A percentile compares a stretch with the other conserved stretches of the same genome.
Evolutionary conservation across 1,284 basidiomycete genomes (phyloP).

Genomic region (Heterobasidion parviporum): DNA sequence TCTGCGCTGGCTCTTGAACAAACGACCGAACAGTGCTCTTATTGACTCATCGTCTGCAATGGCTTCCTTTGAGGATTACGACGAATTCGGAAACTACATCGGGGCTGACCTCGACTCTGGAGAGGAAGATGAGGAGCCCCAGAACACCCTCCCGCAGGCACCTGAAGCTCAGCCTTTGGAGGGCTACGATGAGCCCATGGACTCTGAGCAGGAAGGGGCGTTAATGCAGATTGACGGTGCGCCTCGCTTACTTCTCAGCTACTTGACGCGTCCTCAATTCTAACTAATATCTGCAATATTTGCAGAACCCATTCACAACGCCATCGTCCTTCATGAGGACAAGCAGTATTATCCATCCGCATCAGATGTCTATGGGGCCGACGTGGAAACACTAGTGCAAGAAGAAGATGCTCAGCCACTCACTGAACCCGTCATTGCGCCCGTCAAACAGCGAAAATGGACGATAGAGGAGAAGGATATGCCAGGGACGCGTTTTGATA

Average conservation of each 20-base stretch:
- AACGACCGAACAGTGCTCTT: too few species aligned
- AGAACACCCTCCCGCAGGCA: conserved; percentile 35
- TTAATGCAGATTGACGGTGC: conserved; percentile 79
- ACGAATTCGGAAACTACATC: conserved; percentile 94
- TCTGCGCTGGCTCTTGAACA: too few species aligned
- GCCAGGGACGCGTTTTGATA: conserved; percentile 90
- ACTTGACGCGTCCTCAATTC: not conserved
- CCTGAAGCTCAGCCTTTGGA: conserved; percentile 46
- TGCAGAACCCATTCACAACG: conserved; percentile 69
- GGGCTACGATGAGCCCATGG: conserved; percentile 64
- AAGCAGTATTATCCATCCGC: conserved; percentile 98
- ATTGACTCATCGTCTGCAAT: conserved; percentile 24
- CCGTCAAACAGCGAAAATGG: conserved; percentile 90
- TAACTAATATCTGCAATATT: not conserved
- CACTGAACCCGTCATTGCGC: conserved; percentile 92
- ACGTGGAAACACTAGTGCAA: conserved; percentile 94
- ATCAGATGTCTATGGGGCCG: conserved; percentile 85
- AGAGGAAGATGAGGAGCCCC: conserved; percentile 51
- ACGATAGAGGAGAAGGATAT: conserved; percentile 88
- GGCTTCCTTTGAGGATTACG: conserved; percentile 81
- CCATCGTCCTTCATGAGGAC: conserved; percentile 92
- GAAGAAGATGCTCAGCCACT: conserved; percentile 97
- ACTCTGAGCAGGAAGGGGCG: conserved; percentile 41
- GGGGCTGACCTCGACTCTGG: conserved; percentile 89
- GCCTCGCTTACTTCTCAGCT: conserved; percentile 16